phyloP scores from a whole-genome alignment of 2,329 filamentous ascomycete genomes.

The Arthrocladium fulminans region DNA sequence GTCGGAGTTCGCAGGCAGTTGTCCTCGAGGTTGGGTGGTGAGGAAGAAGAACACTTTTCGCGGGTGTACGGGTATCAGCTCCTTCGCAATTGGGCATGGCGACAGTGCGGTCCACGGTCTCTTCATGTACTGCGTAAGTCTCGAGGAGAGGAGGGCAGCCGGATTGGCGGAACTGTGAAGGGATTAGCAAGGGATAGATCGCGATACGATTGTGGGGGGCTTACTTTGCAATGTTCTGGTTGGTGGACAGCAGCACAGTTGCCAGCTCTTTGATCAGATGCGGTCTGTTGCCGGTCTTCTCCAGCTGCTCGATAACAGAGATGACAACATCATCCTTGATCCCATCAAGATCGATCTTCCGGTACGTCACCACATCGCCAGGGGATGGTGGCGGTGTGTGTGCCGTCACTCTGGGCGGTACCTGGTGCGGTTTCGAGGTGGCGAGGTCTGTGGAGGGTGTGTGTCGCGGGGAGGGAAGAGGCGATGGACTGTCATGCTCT shows the following conservation, averaged over 20 bases:
- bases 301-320: constrained; percentile 76
- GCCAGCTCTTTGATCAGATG: constrained; percentile 93
- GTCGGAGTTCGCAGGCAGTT: constrained; percentile 60
- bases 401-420: constrained; percentile 35
- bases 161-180: constrained; percentile 78
- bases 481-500: constrained; percentile 49
- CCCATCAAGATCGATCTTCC: constrained; percentile 65
- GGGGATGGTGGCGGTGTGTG: constrained; percentile 76
- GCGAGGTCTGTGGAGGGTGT: constrained; percentile 25
- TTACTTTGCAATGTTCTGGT: constrained; percentile 85
- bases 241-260: constrained; percentile 62
- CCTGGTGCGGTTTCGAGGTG: constrained; percentile 23
- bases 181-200: constrained; percentile 25
- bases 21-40: constrained; percentile 74
- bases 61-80: constrained; percentile 84
- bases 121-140: constrained; percentile 81
- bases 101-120: constrained; percentile 69
- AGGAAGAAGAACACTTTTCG: constrained; percentile 95
- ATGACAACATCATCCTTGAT: constrained; percentile 96
- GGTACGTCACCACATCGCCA: constrained; percentile 33
- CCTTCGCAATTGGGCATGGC: constrained; percentile 84
- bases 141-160: constrained; percentile 87
- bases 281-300: constrained; percentile 82
- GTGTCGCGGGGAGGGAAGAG: constrained; percentile 1
- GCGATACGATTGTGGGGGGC: constrained; percentile 32